Base-by-base conservation (phyloP, 2,329 filamentous ascomycete species). In the Fusarium nelsonii region DNA sequence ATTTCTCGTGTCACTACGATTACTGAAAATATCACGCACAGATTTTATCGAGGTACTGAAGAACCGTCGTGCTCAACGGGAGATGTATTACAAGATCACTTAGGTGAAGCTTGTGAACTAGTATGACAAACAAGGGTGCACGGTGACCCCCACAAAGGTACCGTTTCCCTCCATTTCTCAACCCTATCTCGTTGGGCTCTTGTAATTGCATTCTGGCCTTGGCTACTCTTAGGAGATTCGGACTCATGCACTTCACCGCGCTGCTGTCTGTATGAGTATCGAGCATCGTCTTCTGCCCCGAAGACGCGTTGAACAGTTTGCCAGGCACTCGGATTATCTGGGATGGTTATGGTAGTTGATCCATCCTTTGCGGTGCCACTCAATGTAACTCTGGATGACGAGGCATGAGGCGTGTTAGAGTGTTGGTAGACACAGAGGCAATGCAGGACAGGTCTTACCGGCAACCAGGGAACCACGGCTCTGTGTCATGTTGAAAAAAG, bases 261-360 rank as follows among this genome's bases (percentile, higher is more conserved):
- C 4, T 39, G 5, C 36, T 39, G 36, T n/a, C 36, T 18, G 6
- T 9, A 10, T 7, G 12, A 18, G 16, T 39, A 16, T 39, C 14
- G 20, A 43, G 8, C 40, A 20, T 20, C 14, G 40, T 18, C 20
- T 43, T 26, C 40, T 14, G 20, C 20, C 40, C 40, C 40, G 20
- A 43, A 43, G 20, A 43, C 40, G 40, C 20, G 40, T 12, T 43
- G 40, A 16, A 43, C 26, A 26, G 40, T 32, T 32, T 30, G 44
- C 44, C 28, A 48, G n/a, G 28, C 28, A 18, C 44, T 33, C 11
- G 41, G 6, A 65, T 69, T 28, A 76, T 73, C 40, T 71, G 66
- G 8, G 76, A 78, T 5, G 74, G 74, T 39, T 78, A 76, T 16
- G 40, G 40, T 26, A 26, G 40, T 43, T 12, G 40, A 43, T 18